A percentile compares a stretch with the other conserved stretches of the same genome.
These are phyloP conservation scores for Rutstroemia sp. DNA, from an alignment of 2,329 filamentous ascomycete genomes.

Conservation along the genomic window DNA sequence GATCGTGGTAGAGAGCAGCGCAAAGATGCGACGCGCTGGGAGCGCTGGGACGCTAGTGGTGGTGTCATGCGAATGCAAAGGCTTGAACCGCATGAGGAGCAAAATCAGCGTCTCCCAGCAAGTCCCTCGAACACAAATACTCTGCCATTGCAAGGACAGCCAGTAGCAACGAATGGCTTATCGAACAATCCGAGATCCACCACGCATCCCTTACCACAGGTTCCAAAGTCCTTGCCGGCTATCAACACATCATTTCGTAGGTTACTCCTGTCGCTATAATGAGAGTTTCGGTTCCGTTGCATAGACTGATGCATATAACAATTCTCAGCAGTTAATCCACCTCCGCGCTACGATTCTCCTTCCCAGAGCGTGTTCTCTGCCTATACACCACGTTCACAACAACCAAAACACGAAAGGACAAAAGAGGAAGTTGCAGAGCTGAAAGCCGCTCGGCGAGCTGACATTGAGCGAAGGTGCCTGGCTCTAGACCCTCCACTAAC, in stretches of 20 bases:
- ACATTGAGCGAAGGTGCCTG: slow-evolving; percentile 65
- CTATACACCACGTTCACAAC: slow-evolving; percentile 21
- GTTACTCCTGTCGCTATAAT: background rate
- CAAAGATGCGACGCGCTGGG: slow-evolving; percentile 61
- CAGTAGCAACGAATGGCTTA: background rate
- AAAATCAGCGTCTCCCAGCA: slow-evolving; percentile 1
- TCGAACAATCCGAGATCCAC: background rate
- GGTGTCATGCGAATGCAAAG: slow-evolving; percentile 21
- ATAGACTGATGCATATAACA: slow-evolving; percentile 7
- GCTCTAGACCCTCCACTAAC: slow-evolving; percentile 58
- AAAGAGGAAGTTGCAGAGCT: slow-evolving; percentile 55
- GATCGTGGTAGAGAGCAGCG: slow-evolving; percentile 52
- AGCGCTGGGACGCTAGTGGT: slow-evolving; percentile 53
- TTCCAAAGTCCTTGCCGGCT: slow-evolving; percentile 7
- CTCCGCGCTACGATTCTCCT: slow-evolving; percentile 27
- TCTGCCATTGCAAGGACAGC: background rate
- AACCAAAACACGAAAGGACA: slow-evolving; percentile 42
- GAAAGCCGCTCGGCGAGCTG: slow-evolving; percentile 55
- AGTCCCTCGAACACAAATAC: background rate
- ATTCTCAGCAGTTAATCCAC: slow-evolving; percentile 16
- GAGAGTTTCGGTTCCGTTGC: background rate
- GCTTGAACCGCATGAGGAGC: slow-evolving; percentile 8
- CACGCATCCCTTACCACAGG: slow-evolving; percentile 5
- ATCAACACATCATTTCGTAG: slow-evolving; percentile 13
- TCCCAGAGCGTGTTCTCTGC: slow-evolving; percentile 23